Evolutionary conservation across 305 asterid species (phyloP).

Genomic region (Plantago coronopus): DNA sequence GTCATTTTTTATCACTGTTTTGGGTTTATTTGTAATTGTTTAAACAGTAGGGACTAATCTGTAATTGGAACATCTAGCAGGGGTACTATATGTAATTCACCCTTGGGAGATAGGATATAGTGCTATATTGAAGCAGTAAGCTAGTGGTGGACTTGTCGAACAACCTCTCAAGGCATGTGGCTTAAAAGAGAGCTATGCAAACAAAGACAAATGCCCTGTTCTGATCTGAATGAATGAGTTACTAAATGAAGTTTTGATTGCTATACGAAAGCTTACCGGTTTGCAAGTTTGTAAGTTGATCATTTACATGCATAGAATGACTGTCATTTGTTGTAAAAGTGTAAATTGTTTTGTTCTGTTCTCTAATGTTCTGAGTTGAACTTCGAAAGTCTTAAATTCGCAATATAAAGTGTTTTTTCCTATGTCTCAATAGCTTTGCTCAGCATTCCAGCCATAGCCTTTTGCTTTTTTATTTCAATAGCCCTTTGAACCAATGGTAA

Average conservation of each 20-base stretch:
- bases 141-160: conserved; percentile 42
- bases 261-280: conserved; percentile 1
- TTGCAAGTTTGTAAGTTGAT: conserved; percentile 11
- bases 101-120: too few species aligned
- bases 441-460: too few species aligned
- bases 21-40: too few species aligned
- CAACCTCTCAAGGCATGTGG: conserved; percentile 54
- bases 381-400: neutral
- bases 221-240: conserved; percentile 39
- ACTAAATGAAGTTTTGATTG: conserved; percentile 40
- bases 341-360: neutral
- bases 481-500: too few species aligned
- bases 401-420: too few species aligned
- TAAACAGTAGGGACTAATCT: too few species aligned
- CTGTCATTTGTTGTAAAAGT: neutral
- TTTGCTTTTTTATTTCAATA: too few species aligned
- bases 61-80: too few species aligned
- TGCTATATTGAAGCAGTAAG: conserved; percentile 51
- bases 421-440: too few species aligned
- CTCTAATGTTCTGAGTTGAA: neutral
- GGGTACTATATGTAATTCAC: too few species aligned
- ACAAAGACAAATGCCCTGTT: conserved; percentile 52
- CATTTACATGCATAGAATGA: neutral
- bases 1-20: too few species aligned
- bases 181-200: conserved; percentile 52